Conservation (phyloP, 2,329 filamentous ascomycete genomes). For the Neonectria punicea region DNA sequence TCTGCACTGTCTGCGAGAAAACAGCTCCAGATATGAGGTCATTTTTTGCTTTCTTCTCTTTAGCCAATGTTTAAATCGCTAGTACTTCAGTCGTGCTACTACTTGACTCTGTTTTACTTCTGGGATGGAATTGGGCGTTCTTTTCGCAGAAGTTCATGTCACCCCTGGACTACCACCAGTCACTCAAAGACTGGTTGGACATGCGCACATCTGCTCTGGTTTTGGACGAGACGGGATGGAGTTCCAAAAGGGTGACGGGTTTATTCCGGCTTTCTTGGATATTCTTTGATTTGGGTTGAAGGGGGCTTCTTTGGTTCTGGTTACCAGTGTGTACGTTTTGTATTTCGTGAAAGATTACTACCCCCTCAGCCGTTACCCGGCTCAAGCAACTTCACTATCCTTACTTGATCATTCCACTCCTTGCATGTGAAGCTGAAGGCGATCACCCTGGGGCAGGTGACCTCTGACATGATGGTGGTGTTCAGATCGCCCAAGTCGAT, state of each 20-base stretch:
- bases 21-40: neutral
- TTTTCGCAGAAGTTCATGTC: neutral
- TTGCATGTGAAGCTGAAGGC: neutral
- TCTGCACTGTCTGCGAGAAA: neutral
- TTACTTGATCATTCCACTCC: neutral
- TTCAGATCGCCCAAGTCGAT: neutral
- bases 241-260: neutral
- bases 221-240: neutral
- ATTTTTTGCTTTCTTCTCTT: neutral
- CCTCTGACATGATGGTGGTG: neutral
- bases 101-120: neutral
- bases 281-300: neutral
- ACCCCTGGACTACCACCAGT: neutral
- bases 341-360: neutral
- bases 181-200: neutral
- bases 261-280: neutral
- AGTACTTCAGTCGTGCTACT: neutral
- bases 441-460: too few species aligned
- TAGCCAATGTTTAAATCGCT: neutral
- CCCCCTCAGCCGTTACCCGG: neutral
- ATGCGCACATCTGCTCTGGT: neutral
- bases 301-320: neutral
- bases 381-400: neutral
- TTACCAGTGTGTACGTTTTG: neutral
- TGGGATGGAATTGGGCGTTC: neutral